Conservation (phyloP, 495 filamentous ascomycete genomes). For the Platismatia glauca region DNA sequence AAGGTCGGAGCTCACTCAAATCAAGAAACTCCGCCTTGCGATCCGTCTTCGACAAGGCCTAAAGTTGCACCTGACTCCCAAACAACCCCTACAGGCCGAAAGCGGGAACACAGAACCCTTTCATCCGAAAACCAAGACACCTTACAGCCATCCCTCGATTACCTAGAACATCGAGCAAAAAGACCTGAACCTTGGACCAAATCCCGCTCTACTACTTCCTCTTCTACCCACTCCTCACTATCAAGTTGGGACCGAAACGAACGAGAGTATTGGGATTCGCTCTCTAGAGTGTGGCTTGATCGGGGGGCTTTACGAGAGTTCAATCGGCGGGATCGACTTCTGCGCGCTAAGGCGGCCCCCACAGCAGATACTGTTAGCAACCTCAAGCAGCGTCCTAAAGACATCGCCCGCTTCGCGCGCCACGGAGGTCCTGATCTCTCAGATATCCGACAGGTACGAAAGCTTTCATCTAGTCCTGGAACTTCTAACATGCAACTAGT, state of each 20-base stretch:
- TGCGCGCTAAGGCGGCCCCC: background rate
- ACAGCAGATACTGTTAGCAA: background rate
- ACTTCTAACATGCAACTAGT: too few species aligned
- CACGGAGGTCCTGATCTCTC: slow-evolving; percentile 6
- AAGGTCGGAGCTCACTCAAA: slow-evolving; percentile 3
- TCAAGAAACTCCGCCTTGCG: background rate
- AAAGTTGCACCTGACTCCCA: background rate
- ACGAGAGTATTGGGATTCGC: background rate
- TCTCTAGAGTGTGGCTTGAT: background rate
- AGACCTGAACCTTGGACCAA: background rate
- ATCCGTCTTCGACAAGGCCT: background rate
- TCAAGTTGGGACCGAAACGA: background rate
- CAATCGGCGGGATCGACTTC: background rate
- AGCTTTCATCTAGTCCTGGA: too few species aligned
- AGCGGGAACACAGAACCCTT: background rate
- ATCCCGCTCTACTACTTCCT: background rate
- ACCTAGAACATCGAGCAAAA: background rate
- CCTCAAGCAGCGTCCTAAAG: background rate
- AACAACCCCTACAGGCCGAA: background rate
- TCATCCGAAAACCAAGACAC: background rate
- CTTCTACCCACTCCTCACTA: background rate
- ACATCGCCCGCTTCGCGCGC: background rate
- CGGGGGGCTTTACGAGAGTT: background rate
- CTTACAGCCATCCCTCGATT: background rate
- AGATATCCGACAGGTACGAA: background rate